These are phyloP conservation scores for Phialophora macrospora DNA, from an alignment of 2,329 filamentous ascomycete species.

Conservation along the genomic window DNA sequence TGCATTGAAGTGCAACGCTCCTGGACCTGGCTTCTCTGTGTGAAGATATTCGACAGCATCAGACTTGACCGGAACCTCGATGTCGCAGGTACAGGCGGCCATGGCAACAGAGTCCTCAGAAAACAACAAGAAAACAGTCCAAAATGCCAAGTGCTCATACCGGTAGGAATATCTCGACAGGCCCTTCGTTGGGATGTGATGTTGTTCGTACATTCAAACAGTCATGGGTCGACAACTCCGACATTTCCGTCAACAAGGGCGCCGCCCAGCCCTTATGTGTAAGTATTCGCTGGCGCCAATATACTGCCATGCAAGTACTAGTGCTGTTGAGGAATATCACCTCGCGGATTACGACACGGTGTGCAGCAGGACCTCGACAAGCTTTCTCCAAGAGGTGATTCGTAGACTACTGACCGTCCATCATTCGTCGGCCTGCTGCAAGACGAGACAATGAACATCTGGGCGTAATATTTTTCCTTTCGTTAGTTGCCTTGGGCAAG, in stretches of 20 bases:
- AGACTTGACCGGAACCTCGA: not conserved
- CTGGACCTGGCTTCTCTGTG: not conserved
- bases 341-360: slow-evolving; percentile 2
- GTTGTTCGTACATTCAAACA: not conserved
- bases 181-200: not conserved
- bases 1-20: not conserved
- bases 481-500: not conserved
- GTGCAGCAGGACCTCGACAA: slow-evolving; percentile 13
- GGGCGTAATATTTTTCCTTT: not conserved
- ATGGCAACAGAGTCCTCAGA: not conserved
- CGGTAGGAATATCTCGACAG: not conserved
- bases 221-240: too few relatives aligned
- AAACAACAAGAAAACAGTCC: not conserved
- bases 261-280: slow-evolving; percentile 1
- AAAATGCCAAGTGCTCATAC: not conserved
- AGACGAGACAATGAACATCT: slow-evolving; percentile 2
- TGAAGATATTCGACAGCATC: not conserved
- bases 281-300: slow-evolving; percentile 4
- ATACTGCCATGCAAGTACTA: slow-evolving; percentile 4
- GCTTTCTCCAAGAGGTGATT: slow-evolving; percentile 17
- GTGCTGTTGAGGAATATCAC: slow-evolving; percentile 5
- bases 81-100: not conserved
- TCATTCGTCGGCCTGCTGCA: slow-evolving; percentile 9
- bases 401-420: not conserved
- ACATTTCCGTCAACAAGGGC: slow-evolving; percentile 6